Conservation (phyloP, 768 basidiomycete genomes). For the Favolaschia claudopus region DNA sequence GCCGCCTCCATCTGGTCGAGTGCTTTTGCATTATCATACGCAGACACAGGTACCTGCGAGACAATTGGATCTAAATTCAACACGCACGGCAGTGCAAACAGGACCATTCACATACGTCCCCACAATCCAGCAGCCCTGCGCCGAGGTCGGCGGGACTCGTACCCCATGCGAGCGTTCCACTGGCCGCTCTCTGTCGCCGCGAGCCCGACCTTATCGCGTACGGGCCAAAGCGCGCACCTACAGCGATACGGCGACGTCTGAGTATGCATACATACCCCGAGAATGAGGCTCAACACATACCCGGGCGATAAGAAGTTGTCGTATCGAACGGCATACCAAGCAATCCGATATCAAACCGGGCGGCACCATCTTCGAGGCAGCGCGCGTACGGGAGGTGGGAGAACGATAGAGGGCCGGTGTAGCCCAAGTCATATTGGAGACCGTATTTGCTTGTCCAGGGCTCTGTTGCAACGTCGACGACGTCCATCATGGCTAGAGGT, state of each 20-base stretch:
- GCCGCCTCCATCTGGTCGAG: conserved; percentile 75
- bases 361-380: conserved; percentile 23
- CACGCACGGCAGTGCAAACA: too few relatives aligned
- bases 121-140: conserved; percentile 63
- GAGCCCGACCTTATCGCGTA: conserved; percentile 65
- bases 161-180: conserved; percentile 58
- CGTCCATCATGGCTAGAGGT: conserved; percentile 24
- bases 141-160: conserved; percentile 55
- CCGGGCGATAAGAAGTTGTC: conserved; percentile 51
- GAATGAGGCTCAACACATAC: conserved; percentile 34
- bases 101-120: conserved; percentile 51
- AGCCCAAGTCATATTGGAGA: conserved; percentile 59
- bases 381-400: conserved; percentile 67
- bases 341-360: conserved; percentile 62
- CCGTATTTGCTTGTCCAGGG: conserved; percentile 66
- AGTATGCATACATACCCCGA: too few relatives aligned
- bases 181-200: conserved; percentile 49
- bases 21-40: conserved; percentile 70
- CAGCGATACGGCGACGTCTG: conserved; percentile 16
- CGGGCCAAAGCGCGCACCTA: conserved; percentile 70
- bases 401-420: conserved; percentile 70
- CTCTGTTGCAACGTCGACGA: conserved; percentile 27
- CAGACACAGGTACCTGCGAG: conserved; percentile 57
- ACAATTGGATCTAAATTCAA: conserved; percentile 31
- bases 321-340: conserved; percentile 69